These are phyloP conservation scores for Hypomontagnella submonticulosa DNA, from an alignment of 495 filamentous ascomycete species.

Conservation along the genomic window DNA sequence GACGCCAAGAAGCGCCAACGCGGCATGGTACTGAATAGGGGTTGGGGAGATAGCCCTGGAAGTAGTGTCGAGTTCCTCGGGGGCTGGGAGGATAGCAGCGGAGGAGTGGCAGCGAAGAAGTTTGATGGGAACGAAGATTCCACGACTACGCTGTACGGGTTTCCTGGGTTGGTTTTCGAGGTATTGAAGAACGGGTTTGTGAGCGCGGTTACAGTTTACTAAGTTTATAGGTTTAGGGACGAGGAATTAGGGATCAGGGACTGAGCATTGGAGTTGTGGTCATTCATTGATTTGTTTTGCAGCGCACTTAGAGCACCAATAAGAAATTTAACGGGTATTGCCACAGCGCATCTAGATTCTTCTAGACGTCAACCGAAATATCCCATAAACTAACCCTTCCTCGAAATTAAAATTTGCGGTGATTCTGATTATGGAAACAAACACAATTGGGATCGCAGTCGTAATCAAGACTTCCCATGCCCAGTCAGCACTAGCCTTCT, in stretches of 20 bases:
- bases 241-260: slow-evolving; percentile 4
- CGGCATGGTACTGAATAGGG: slow-evolving; percentile 88
- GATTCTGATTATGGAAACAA: too few relatives aligned
- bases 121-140: slow-evolving; percentile 68
- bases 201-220: slow-evolving; percentile 90
- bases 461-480: too few relatives aligned
- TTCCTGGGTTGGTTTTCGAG: slow-evolving; percentile 93
- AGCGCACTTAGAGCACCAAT: slow-evolving; percentile 2
- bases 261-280: slow-evolving; percentile 17
- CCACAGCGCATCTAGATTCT: not conserved
- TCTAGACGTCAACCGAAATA: not conserved
- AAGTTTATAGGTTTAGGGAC: slow-evolving; percentile 3
- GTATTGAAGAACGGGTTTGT: slow-evolving; percentile 93
- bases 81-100: slow-evolving; percentile 83
- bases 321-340: slow-evolving; percentile 1
- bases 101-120: slow-evolving; percentile 53
- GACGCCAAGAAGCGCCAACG: slow-evolving; percentile 73
- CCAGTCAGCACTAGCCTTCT: too few relatives aligned
- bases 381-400: too few relatives aligned
- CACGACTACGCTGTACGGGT: slow-evolving; percentile 92
- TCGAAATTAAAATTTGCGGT: too few relatives aligned
- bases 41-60: slow-evolving; percentile 90
- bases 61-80: slow-evolving; percentile 90
- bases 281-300: not conserved
- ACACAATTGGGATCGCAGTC: too few relatives aligned